Percentiles rank a stretch among this genome's conserved stretches.
phyloP scores from a whole-genome alignment of 306 rosid species.

The Biancaea sappan region DNA sequence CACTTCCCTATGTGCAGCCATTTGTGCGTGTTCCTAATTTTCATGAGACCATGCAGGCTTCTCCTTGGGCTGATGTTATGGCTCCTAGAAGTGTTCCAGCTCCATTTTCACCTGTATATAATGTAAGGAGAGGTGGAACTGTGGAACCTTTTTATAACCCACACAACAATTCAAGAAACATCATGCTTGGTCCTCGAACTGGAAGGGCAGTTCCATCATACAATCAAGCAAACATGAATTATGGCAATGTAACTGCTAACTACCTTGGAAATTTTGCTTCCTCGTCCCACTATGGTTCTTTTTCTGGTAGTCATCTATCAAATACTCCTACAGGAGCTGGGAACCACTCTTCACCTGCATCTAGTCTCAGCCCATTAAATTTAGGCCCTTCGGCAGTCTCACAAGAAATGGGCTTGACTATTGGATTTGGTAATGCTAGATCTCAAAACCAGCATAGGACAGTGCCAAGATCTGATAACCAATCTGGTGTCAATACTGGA shows the following conservation, averaged over 20 bases:
- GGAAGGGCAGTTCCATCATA: slow-evolving; percentile 2
- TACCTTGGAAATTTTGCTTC: slow-evolving; percentile 5
- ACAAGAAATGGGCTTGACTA: not conserved
- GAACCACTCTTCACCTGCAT: not conserved
- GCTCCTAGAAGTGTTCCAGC: not conserved
- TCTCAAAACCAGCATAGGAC: not conserved
- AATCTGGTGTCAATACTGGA: not conserved
- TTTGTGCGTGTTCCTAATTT: not conserved
- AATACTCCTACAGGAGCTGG: slow-evolving; percentile 12
- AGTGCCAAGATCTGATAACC: not conserved
- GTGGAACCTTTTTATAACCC: not conserved
- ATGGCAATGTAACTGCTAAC: slow-evolving; percentile 21
- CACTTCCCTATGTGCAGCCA: not conserved
- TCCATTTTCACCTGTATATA: not conserved
- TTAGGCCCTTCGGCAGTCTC: not conserved
- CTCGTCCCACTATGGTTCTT: not conserved
- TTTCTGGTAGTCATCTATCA: not conserved
- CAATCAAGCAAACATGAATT: not conserved
- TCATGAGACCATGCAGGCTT: not conserved
- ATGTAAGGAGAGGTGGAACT: slow-evolving; percentile 12
- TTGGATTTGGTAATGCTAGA: not conserved
- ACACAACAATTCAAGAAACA: not conserved
- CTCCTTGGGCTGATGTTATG: not conserved
- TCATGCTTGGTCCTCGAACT: not conserved
- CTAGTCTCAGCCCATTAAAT: not conserved